phyloP scores from a whole-genome alignment of 257 asterid genomes.

The Petrea volubilis region DNA sequence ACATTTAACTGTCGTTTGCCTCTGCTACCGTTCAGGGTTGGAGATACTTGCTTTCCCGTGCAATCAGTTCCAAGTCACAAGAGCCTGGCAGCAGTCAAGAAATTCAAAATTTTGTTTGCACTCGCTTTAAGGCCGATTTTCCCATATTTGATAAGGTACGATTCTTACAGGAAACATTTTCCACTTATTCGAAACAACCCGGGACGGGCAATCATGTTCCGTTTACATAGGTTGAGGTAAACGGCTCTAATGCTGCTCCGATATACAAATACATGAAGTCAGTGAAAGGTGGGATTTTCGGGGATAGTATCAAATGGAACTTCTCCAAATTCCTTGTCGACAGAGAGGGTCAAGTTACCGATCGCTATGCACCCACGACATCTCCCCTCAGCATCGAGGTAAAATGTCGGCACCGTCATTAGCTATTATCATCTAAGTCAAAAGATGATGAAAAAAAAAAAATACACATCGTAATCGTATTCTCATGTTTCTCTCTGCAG shows the following conservation, averaged over 20 bases:
- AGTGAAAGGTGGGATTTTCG: constrained; percentile 71
- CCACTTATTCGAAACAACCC: too few species aligned
- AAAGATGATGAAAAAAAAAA: too few species aligned
- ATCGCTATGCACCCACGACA: constrained; percentile 90
- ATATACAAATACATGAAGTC: constrained; percentile 77
- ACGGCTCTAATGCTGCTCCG: constrained; percentile 73
- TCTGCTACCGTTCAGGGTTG: constrained; percentile 54
- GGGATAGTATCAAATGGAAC: constrained; percentile 80
- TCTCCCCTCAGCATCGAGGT: constrained; percentile 93
- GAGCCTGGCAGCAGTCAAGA: constrained; percentile 93
- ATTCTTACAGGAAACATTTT: background rate
- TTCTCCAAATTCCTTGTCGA: constrained; percentile 84
- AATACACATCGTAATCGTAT: too few species aligned
- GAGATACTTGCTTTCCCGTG: constrained; percentile 97
- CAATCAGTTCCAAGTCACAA: constrained; percentile 90
- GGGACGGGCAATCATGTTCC: background rate
- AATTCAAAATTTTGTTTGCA: constrained; percentile 73
- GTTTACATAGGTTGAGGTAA: constrained; percentile 69
- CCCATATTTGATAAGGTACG: constrained; percentile 86
- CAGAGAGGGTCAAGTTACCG: constrained; percentile 74
- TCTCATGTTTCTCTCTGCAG: constrained; percentile 41
- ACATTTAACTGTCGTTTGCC: background rate
- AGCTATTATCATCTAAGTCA: background rate
- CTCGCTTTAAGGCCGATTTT: constrained; percentile 90
- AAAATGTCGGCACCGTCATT: background rate